phyloP scores from a whole-genome alignment of 768 basidiomycete species.

The Pleurotus tuber-regium region DNA sequence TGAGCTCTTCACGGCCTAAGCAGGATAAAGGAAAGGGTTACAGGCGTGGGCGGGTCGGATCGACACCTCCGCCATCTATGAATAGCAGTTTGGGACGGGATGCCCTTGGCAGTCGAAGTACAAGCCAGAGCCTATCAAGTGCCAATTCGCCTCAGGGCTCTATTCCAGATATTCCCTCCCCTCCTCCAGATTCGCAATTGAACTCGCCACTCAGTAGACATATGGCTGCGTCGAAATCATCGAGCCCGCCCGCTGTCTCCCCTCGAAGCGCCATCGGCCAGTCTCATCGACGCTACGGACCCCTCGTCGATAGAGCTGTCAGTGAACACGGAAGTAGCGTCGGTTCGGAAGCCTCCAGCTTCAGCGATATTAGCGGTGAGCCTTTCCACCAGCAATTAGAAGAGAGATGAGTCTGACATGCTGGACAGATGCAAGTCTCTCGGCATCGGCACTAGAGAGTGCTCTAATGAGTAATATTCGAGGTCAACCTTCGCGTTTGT shows the following conservation, averaged over 20 bases:
- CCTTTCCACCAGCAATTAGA: conserved; percentile 4
- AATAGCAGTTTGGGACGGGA: conserved; percentile 33
- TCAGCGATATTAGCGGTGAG: conserved; percentile 84
- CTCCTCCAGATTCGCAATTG: conserved; percentile 53
- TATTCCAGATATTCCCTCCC: conserved; percentile 79
- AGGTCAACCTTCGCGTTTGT: conserved; percentile 67
- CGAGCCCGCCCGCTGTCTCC: conserved; percentile 60
- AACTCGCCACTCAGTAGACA: conserved; percentile 53
- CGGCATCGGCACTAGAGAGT: conserved; percentile 78
- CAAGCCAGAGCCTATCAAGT: conserved; percentile 74
- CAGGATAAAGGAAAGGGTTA: conserved; percentile 37
- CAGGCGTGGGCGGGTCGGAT: conserved; percentile 41
- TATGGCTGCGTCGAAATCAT: conserved; percentile 52
- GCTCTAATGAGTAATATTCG: conserved; percentile 75
- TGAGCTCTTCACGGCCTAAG: conserved; percentile 37
- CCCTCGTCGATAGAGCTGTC: conserved; percentile 34
- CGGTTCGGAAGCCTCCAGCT: conserved; percentile 75
- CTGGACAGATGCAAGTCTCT: conserved; percentile 63
- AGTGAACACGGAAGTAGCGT: conserved; percentile 63
- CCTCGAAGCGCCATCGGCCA: conserved; percentile 53
- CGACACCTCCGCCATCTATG: conserved; percentile 33
- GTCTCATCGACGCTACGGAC: conserved; percentile 44
- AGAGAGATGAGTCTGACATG: conserved; percentile 6
- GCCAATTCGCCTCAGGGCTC: conserved; percentile 73
- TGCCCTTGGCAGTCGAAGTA: conserved; percentile 48